A percentile compares a stretch with the other conserved stretches of the same genome.
phyloP scores from a whole-genome alignment of 768 basidiomycete genomes.

The Cytidiella melzeri region DNA sequence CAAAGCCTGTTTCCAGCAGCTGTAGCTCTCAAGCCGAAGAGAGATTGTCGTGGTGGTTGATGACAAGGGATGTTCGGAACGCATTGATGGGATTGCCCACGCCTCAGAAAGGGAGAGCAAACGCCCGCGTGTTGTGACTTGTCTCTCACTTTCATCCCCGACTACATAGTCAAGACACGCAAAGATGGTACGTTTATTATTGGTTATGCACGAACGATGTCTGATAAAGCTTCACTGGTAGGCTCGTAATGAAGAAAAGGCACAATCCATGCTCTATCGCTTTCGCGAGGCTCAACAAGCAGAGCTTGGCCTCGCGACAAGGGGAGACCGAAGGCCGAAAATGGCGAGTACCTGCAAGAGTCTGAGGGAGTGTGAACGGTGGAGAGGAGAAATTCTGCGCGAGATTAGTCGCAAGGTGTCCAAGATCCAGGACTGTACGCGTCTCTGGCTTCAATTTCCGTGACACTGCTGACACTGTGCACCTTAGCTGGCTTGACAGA shows the following conservation, averaged over 20 bases:
- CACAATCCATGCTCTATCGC: conserved; percentile 90
- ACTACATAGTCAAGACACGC: no score
- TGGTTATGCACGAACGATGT: background rate
- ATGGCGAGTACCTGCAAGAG: conserved; percentile 93
- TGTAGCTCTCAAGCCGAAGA: background rate
- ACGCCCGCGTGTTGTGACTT: background rate
- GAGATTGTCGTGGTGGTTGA: background rate
- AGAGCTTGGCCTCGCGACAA: conserved; percentile 87
- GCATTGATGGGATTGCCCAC: background rate
- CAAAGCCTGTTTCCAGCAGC: background rate
- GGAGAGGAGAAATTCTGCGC: conserved; percentile 91
- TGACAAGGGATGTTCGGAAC: background rate
- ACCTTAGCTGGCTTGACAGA: conserved; percentile 80
- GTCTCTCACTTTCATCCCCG: background rate
- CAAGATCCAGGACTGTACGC: conserved; percentile 91
- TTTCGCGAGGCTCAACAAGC: conserved; percentile 96
- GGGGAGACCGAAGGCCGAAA: conserved; percentile 78
- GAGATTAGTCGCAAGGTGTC: conserved; percentile 96
- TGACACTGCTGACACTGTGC: background rate
- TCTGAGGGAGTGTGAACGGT: conserved; percentile 88
- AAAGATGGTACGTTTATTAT: background rate
- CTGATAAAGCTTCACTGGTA: conserved; percentile 22
- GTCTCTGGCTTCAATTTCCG: background rate
- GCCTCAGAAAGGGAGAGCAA: background rate
- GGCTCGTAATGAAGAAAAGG: conserved; percentile 99